Evolutionary conservation across 805 yeast genomes (phyloP), one percentile per base, ranked within the genome.

Genomic region (Wickerhamomyces xylosicus): DNA sequence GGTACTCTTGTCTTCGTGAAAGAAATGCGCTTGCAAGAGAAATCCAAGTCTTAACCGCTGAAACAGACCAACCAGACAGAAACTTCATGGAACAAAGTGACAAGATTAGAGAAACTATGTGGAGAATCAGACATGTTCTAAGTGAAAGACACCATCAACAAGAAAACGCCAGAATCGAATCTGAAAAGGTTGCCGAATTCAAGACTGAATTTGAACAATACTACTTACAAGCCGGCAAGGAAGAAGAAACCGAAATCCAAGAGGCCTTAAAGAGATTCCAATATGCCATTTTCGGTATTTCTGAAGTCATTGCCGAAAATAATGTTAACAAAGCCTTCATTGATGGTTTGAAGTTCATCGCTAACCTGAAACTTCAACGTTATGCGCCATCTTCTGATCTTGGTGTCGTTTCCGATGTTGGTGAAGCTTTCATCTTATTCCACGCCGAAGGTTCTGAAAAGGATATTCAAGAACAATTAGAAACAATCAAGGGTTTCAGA

Each of bases 1-100:
- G 98, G 97, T 90, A 85, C 58, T 70, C 81, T 34, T 77, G 89
- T 48, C 62, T 90, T 47, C 83, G 76, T 56, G 95, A 92, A 60
- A 67, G 95, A 48, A 92, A 92, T 58, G 63, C 75, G 13, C 59
- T 90, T 41, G 77, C 77, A 27, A 72, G 95, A 49, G 97, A 92
- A 58, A 66, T 67, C 40, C 77, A 80, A 46, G 67, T 85, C 47
- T 69, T 72, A 41, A 68, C 56, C 28, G 63, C 64, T 20, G 64
- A 63, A 18, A 57, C 61, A n/a, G 61, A 58, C n/a, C 64, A 58
- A 41, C 60, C 61, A 19, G 67, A 62, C 28, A 59, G 67, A 33
- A 50, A 50, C 31, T 53, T 51, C 39, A 29, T 46, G 34, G 44
- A 39, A 13, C 36, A 36, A n/a, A 46, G 51, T 27, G 71, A 67